Base-by-base conservation (phyloP, 2,329 filamentous ascomycete species). In the Hansfordia pulvinata region DNA sequence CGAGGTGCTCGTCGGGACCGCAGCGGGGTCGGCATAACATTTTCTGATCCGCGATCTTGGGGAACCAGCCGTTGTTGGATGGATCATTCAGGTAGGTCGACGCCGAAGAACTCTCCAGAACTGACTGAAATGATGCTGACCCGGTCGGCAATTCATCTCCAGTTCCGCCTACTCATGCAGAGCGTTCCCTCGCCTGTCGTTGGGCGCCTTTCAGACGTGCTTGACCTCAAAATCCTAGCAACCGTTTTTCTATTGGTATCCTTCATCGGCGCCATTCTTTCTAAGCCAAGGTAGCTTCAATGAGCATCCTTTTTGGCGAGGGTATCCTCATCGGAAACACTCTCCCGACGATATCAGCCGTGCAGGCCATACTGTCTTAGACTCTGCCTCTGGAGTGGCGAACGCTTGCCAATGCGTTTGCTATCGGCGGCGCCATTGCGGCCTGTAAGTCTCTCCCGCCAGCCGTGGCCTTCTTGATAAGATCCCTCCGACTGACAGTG, bases 121-220 rank as follows among this genome's bases (percentile, higher is more conserved):
- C 16, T 17, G 23, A 13, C 10, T 22, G 23, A 28, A 26, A 31
- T 26, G 9, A 20, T 3, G 20, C 20, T 8, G 27, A 24, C 15
- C 27, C n/a, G n/a, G n/a, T 15, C 16, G 10, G 5, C 20, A n/a
- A 12, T 31, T n/a, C n/a, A n/a, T n/a, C n/a, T n/a, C 28, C 24
- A 69, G 57, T 65, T 64, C 0, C 67, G 65, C 1, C 49, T 72
- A 0, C 54, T 71, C 8, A 68, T 70, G 56, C 67, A 71, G 44
- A 58, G 53, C 23, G 66, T 67, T 3, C 50, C 70, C 2, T 69
- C 63, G 2, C 67, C 66, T 4, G 54, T 69, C 12, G 54, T 69
- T 3, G 66, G 67, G 8, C 56, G 66, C 4, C 53, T 72, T 1
- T 69, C 64, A 8, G 65, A 72, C 41, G 62, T 69, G 3, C 43